phyloP scores from a whole-genome alignment of 177 flowering plant species.

The Telopea speciosissima region DNA sequence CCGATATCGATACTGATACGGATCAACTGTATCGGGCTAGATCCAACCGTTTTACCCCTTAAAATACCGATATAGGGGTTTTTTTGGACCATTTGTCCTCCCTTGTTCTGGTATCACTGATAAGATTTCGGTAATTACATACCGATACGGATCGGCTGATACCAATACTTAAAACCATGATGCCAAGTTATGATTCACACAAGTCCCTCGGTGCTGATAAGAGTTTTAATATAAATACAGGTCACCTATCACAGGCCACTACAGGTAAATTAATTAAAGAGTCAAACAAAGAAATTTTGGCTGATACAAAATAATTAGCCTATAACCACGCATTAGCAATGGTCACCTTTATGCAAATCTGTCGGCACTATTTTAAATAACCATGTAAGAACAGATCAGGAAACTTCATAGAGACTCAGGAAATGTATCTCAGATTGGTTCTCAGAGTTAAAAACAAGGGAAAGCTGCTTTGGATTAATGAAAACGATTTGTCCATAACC shows the following conservation, averaged over 20 bases:
- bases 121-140: too few species aligned
- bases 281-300: neutral
- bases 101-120: too few species aligned
- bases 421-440: neutral
- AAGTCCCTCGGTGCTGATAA: neutral
- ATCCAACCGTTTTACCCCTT: too few species aligned
- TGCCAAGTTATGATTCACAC: neutral
- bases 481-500: slow-evolving; percentile 7
- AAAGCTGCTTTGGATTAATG: too few species aligned
- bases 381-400: neutral
- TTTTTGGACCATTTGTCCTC: too few species aligned
- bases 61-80: too few species aligned
- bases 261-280: neutral
- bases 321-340: neutral
- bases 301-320: too few species aligned
- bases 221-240: neutral
- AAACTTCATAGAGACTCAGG: neutral
- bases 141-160: too few species aligned
- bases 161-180: too few species aligned
- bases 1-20: too few species aligned
- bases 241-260: neutral
- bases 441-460: too few species aligned
- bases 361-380: neutral
- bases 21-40: too few species aligned
- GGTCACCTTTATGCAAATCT: neutral